phyloP scores from a whole-genome alignment of 495 filamentous ascomycete species.

The Aspergillus saccharolyticus region DNA sequence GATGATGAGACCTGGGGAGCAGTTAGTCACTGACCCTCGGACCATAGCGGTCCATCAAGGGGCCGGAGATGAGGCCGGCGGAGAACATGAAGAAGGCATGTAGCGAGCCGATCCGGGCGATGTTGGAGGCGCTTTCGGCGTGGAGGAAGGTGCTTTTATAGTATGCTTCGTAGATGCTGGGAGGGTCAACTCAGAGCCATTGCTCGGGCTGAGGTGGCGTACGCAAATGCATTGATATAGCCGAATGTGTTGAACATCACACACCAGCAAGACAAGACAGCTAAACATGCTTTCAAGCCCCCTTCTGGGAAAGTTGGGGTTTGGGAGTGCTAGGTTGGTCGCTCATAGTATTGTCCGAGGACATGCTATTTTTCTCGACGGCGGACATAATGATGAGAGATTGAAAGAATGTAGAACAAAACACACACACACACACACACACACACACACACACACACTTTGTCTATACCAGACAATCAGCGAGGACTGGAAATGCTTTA shows the following conservation, averaged over 20 bases:
- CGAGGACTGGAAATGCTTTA: too few relatives aligned
- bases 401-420: not conserved
- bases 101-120: conserved; percentile 44
- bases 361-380: not conserved
- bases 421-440: not conserved
- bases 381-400: not conserved
- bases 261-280: conserved; percentile 51
- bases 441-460: too few relatives aligned
- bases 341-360: not conserved
- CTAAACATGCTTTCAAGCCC: conserved; percentile 51
- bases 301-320: conserved; percentile 40
- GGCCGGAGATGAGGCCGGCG: conserved; percentile 22
- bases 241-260: conserved; percentile 54
- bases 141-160: conserved; percentile 21
- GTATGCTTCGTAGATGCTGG: conserved; percentile 27
- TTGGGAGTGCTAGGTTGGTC: not conserved
- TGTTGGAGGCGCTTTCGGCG: conserved; percentile 23
- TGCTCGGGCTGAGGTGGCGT: not conserved
- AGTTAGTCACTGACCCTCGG: conserved; percentile 11
- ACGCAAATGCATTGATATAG: conserved; percentile 49
- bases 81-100: conserved; percentile 31
- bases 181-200: not conserved
- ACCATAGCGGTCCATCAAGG: conserved; percentile 25
- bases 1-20: not conserved
- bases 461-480: too few relatives aligned